Conservation (phyloP, 2,329 filamentous ascomycete genomes). For the Diatrype stigma region DNA sequence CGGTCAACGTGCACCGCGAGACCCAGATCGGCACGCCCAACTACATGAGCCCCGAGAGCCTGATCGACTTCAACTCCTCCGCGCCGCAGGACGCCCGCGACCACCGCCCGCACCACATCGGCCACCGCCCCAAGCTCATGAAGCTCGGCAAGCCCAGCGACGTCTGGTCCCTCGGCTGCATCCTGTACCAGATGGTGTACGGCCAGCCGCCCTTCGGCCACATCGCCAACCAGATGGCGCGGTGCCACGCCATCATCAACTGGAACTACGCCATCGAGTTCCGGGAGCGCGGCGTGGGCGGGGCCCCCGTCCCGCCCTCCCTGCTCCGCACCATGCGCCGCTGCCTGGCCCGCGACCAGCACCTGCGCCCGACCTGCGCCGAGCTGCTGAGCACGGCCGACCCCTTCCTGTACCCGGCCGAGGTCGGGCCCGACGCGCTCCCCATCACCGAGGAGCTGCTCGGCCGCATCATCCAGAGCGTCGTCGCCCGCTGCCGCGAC, state of each 20-base stretch:
- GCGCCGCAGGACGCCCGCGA: conserved; percentile 27
- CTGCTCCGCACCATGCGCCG: conserved; percentile 58
- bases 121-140: conserved; percentile 68
- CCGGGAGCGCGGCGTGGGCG: conserved; percentile 65
- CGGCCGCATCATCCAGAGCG: conserved; percentile 58
- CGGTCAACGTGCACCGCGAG: conserved; percentile 95
- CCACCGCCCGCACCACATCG: conserved; percentile 31
- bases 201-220: conserved; percentile 94
- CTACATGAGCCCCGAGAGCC: conserved; percentile 95
- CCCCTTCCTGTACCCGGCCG: conserved; percentile 60
- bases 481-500: conserved; percentile 55
- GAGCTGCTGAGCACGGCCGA: conserved; percentile 57
- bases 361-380: conserved; percentile 59
- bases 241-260: conserved; percentile 83
- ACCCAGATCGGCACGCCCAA: conserved; percentile 94
- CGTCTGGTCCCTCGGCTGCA: conserved; percentile 94
- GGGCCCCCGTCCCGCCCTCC: conserved; percentile 52
- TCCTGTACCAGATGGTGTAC: conserved; percentile 97
- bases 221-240: conserved; percentile 79
- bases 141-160: conserved; percentile 95
- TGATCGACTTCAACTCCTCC: conserved; percentile 76
- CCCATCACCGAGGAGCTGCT: conserved; percentile 61
- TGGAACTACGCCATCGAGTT: conserved; percentile 71
- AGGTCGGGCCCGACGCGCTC: conserved; percentile 49
- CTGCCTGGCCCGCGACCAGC: conserved; percentile 59